Evolutionary conservation across 106 monocot species (phyloP).

Genomic region (Allium sativum): DNA sequence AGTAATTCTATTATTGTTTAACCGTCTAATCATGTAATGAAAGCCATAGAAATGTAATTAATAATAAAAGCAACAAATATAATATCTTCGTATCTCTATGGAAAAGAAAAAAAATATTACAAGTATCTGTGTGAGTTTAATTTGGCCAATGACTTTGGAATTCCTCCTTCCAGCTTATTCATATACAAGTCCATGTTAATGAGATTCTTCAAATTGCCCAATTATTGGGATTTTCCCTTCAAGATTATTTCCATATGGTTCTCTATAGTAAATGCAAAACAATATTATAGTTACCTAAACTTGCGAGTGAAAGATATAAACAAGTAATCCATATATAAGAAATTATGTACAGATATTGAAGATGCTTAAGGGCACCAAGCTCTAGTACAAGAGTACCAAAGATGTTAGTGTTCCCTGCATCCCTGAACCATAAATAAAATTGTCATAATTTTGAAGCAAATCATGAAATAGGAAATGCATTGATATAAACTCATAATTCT

Average conservation of each 20-base stretch:
- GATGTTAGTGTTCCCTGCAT: slow-evolving; percentile 89
- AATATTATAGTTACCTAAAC: too few relatives aligned
- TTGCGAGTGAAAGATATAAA: neutral
- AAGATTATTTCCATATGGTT: slow-evolving; percentile 87
- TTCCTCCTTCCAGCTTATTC: slow-evolving; percentile 56
- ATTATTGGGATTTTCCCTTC: slow-evolving; percentile 66
- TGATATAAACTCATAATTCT: too few relatives aligned
- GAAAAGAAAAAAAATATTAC: slow-evolving; percentile 24
- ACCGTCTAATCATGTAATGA: slow-evolving; percentile 35
- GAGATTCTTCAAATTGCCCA: slow-evolving; percentile 73
- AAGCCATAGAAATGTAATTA: neutral
- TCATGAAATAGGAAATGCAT: too few relatives aligned
- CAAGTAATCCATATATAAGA: neutral
- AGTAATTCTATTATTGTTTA: slow-evolving; percentile 69
- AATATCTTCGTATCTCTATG: neutral
- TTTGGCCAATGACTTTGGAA: slow-evolving; percentile 77
- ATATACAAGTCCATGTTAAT: slow-evolving; percentile 89
- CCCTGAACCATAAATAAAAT: slow-evolving; percentile 34
- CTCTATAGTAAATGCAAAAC: slow-evolving; percentile 25
- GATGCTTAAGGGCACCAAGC: slow-evolving; percentile 72
- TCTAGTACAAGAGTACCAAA: slow-evolving; percentile 69
- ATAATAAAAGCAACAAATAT: neutral
- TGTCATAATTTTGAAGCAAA: too few relatives aligned
- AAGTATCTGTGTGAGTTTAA: slow-evolving; percentile 77
- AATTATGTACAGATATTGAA: slow-evolving; percentile 60